Percentiles rank a stretch among this genome's conserved stretches.
Conservation (phyloP, 306 rosid genomes). For the Trichosanthes cucumerina region DNA sequence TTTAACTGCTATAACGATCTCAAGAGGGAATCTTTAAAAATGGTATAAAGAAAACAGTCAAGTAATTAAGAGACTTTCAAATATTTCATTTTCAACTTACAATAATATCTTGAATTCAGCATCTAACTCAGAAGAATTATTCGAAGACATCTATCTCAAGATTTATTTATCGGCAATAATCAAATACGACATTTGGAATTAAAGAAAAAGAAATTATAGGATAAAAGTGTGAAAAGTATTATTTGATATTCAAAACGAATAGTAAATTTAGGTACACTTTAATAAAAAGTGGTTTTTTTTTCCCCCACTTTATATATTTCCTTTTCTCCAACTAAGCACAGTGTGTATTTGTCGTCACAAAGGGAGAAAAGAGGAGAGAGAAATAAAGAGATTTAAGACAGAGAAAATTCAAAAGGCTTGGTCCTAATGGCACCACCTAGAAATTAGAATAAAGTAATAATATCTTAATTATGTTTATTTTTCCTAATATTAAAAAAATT, state of each 20-base stretch:
- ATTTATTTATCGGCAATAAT: neutral
- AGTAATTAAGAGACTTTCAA: neutral
- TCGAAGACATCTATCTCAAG: neutral
- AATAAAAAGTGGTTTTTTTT: neutral
- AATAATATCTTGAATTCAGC: neutral
- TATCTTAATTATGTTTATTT: neutral
- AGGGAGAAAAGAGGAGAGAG: neutral
- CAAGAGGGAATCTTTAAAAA: too few relatives aligned
- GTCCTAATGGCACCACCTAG: neutral
- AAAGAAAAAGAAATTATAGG: neutral
- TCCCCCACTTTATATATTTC: neutral
- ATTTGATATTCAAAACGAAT: conserved; percentile 2
- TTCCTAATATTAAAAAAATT: too few relatives aligned
- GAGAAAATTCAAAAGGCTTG: neutral
- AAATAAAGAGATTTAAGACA: neutral
- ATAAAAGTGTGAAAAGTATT: neutral
- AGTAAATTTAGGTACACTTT: conserved; percentile 5
- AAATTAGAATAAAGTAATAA: neutral
- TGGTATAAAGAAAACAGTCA: neutral
- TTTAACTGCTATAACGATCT: too few relatives aligned
- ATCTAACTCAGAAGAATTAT: neutral
- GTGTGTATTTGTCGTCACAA: neutral
- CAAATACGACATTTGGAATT: neutral
- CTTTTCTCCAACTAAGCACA: neutral
- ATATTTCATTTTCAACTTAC: neutral